phyloP scores from a whole-genome alignment of 2,329 filamentous ascomycete genomes.

The Fusarium succisae region DNA sequence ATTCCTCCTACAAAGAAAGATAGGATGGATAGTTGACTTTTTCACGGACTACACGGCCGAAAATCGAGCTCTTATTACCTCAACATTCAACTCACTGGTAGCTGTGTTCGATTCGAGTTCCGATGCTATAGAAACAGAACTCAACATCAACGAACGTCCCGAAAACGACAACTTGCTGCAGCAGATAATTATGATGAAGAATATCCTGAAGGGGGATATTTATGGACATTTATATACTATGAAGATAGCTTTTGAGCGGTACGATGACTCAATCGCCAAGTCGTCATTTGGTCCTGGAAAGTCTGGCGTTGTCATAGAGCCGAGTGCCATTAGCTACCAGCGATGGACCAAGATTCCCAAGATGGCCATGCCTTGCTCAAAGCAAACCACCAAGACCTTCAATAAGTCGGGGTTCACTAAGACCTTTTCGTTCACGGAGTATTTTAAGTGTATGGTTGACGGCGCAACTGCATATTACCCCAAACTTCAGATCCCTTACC shows the following conservation, averaged over 20 bases:
- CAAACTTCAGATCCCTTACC: background rate
- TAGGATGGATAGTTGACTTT: background rate
- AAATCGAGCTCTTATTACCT: background rate
- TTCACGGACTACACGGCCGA: background rate
- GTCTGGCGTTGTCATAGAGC: background rate
- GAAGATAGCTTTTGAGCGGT: background rate
- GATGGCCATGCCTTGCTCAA: background rate
- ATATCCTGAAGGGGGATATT: background rate
- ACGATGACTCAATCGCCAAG: background rate
- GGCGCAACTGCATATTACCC: background rate
- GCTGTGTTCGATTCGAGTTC: background rate
- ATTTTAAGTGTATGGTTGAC: background rate
- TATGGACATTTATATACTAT: background rate
- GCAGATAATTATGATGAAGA: background rate
- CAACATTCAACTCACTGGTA: background rate
- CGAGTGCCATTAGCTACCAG: background rate
- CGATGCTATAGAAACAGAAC: rapidly evolving
- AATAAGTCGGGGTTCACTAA: background rate
- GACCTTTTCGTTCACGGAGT: background rate
- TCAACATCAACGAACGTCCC: background rate
- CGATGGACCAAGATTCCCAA: background rate
- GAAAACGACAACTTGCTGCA: background rate
- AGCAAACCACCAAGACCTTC: background rate
- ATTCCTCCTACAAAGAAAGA: background rate
- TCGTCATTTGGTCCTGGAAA: background rate